Conservation (phyloP, 2,329 filamentous ascomycete genomes). For the Aureobasidium namibiae region DNA sequence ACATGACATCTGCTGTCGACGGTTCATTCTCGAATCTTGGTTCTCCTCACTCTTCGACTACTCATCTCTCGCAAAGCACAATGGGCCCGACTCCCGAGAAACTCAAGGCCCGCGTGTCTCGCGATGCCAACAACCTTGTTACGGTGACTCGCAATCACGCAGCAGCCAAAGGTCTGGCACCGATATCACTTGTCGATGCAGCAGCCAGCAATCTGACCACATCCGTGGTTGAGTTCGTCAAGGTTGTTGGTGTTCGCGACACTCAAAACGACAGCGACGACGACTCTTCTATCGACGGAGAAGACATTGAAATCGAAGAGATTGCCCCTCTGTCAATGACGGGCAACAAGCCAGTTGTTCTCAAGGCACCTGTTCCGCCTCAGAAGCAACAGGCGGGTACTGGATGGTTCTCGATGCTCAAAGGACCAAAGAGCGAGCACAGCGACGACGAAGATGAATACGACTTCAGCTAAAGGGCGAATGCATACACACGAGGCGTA, state of each 20-base stretch:
- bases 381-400: constrained; percentile 3
- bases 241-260: constrained; percentile 71
- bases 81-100: constrained; percentile 27
- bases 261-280: constrained; percentile 35
- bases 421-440: constrained; percentile 13
- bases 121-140: constrained; percentile 90
- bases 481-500: not conserved
- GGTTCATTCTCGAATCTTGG: constrained; percentile 36
- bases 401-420: constrained; percentile 16
- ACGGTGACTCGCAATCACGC: constrained; percentile 91
- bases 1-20: constrained; percentile 73
- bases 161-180: constrained; percentile 71
- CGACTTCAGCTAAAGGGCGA: constrained; percentile 8
- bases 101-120: constrained; percentile 75
- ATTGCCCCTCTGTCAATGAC: constrained; percentile 9
- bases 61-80: constrained; percentile 21
- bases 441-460: constrained; percentile 14
- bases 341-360: constrained; percentile 3
- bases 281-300: constrained; percentile 33
- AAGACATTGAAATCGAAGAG: constrained; percentile 20
- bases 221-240: constrained; percentile 77
- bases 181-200: constrained; percentile 87
- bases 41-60: constrained; percentile 12
- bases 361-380: constrained; percentile 7
- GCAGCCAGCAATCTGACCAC: constrained; percentile 84